These are phyloP conservation scores for Skeletonema menzelii DNA, from an alignment of 108 stramenopile genomes.

Conservation along the genomic window DNA sequence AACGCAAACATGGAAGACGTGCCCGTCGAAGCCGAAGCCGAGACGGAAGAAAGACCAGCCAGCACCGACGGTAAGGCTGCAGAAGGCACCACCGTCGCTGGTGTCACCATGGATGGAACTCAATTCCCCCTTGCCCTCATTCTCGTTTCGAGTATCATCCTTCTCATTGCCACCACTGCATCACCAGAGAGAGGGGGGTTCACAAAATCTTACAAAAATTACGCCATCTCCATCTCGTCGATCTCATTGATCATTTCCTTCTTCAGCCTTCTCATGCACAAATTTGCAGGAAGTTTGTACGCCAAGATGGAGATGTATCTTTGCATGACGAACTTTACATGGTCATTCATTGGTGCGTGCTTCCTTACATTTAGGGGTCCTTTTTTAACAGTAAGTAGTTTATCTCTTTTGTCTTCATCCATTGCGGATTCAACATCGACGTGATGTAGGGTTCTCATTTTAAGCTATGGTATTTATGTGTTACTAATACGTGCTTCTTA, in stretches of 20 bases:
- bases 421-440: background rate
- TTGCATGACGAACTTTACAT: slow-evolving; percentile 29
- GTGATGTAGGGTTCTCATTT: background rate
- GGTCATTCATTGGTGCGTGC: slow-evolving; percentile 54
- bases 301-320: slow-evolving; percentile 10
- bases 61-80: background rate
- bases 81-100: background rate
- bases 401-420: background rate
- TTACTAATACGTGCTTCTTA: background rate
- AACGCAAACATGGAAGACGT: slow-evolving; percentile 9
- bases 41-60: background rate
- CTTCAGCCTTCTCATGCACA: slow-evolving; percentile 15
- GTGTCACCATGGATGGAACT: slow-evolving; percentile 1
- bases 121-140: slow-evolving; percentile 39
- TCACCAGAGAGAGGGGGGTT: background rate
- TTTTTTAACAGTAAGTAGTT: slow-evolving; percentile 12
- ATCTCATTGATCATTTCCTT: slow-evolving; percentile 28
- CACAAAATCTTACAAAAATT: slow-evolving; percentile 13
- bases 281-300: slow-evolving; percentile 3
- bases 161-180: slow-evolving; percentile 41
- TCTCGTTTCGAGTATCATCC: slow-evolving; percentile 36
- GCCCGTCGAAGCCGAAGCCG: background rate
- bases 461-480: background rate
- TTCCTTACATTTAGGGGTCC: slow-evolving; percentile 54
- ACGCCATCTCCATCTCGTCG: slow-evolving; percentile 38